Conservation (phyloP, 352 stramenopile genomes). For the Phytophthora brassicae region DNA sequence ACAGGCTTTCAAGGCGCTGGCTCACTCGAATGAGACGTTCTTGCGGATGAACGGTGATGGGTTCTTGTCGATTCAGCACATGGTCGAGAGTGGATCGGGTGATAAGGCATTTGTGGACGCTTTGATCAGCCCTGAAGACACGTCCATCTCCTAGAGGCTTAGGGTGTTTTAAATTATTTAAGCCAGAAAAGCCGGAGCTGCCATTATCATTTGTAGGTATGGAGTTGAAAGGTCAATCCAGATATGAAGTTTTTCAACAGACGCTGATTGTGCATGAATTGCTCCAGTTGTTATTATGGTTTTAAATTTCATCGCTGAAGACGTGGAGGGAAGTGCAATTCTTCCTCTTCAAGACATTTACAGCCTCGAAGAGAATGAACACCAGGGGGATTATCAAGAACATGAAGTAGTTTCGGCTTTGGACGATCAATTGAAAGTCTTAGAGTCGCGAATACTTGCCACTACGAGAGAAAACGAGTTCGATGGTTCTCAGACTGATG, state of each 20-base stretch:
- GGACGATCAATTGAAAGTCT: constrained; percentile 10
- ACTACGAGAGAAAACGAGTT: constrained; percentile 2
- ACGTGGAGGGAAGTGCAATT: background rate
- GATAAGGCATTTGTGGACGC: constrained; percentile 83
- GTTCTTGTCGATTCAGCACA: constrained; percentile 84
- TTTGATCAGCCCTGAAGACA: constrained; percentile 79
- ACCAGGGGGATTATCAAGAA: background rate
- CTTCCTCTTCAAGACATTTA: background rate
- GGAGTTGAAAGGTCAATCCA: background rate
- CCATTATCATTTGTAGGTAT: background rate
- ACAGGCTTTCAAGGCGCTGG: constrained; percentile 77
- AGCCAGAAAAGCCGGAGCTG: background rate
- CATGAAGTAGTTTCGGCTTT: constrained; percentile 8
- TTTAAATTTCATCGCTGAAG: constrained; percentile 3
- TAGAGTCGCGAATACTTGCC: constrained; percentile 19
- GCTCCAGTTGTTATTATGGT: constrained; percentile 4
- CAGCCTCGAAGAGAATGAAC: background rate
- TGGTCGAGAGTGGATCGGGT: constrained; percentile 67
- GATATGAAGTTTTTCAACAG: constrained; percentile 9
- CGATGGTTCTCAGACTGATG: constrained; percentile 4
- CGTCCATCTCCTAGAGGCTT: constrained; percentile 36
- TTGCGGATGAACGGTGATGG: constrained; percentile 80
- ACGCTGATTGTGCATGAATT: background rate
- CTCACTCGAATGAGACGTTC: constrained; percentile 79
- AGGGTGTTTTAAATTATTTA: constrained; percentile 5